phyloP scores from a whole-genome alignment of 2,329 filamentous ascomycete genomes.

The Alternaria sp. region DNA sequence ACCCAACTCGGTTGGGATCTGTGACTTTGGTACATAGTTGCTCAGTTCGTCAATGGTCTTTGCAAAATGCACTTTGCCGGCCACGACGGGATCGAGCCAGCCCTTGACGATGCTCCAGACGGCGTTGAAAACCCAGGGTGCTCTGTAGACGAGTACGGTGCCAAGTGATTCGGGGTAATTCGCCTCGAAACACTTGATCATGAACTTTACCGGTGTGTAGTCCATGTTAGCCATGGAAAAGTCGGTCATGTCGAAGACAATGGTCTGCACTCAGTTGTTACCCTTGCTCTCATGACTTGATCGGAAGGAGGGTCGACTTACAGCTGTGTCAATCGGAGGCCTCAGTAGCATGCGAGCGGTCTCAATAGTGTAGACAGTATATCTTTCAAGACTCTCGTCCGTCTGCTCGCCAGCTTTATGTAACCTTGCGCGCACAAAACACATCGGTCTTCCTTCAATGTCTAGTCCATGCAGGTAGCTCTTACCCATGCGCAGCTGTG shows the following conservation, averaged over 20 bases:
- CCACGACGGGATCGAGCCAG: conserved; percentile 97
- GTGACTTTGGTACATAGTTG: conserved; percentile 73
- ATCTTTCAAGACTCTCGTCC: conserved; percentile 82
- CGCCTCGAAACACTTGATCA: conserved; percentile 99
- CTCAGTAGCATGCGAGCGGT: conserved; percentile 84
- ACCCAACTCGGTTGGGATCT: conserved; percentile 83
- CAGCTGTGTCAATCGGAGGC: conserved; percentile 87
- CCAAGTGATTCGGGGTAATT: conserved; percentile 96
- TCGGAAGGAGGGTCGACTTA: conserved; percentile 60
- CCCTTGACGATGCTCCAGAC: conserved; percentile 95
- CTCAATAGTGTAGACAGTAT: conserved; percentile 94
- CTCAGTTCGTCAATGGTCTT: conserved; percentile 81
- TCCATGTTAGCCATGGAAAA: conserved; percentile 98
- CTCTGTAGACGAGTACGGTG: conserved; percentile 89
- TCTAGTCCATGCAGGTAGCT: conserved; percentile 90
- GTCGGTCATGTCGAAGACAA: conserved; percentile 94
- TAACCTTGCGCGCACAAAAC: conserved; percentile 81
- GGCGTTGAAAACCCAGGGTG: conserved; percentile 97
- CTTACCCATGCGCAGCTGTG: conserved; percentile 88
- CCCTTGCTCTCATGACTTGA: neutral
- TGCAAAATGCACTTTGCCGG: conserved; percentile 91
- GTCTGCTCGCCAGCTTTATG: conserved; percentile 85
- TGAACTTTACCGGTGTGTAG: conserved; percentile 96
- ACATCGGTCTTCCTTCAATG: conserved; percentile 84
- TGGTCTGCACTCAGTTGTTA: conserved; percentile 65